Evolutionary conservation across 1,284 basidiomycete species (phyloP).

Genomic region (Marasmius fiardii): DNA sequence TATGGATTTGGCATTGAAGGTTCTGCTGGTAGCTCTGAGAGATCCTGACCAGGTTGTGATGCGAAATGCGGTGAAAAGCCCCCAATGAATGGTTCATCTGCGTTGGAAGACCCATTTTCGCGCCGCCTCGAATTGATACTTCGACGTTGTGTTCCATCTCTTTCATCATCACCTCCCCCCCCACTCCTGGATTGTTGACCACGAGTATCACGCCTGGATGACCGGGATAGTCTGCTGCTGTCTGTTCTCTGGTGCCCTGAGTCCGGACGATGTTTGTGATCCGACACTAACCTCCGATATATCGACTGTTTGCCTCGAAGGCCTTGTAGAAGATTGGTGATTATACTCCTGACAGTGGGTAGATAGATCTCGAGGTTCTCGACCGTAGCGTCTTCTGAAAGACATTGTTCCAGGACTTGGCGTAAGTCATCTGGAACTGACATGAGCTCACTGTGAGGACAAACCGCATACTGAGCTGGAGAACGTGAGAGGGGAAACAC

Average conservation of each 20-base stretch:
- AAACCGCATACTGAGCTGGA: slow-evolving; percentile 15
- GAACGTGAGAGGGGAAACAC: slow-evolving; percentile 6
- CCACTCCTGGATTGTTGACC: slow-evolving; percentile 38
- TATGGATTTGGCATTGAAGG: background rate
- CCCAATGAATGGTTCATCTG: slow-evolving; percentile 5
- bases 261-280: slow-evolving; percentile 50
- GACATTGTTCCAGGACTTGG: slow-evolving; percentile 82
- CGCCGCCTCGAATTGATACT: slow-evolving; percentile 10
- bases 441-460: slow-evolving; percentile 71
- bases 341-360: slow-evolving; percentile 89
- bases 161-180: slow-evolving; percentile 20
- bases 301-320: slow-evolving; percentile 88
- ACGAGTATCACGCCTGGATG: slow-evolving; percentile 42
- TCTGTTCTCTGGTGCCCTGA: slow-evolving; percentile 48
- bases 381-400: slow-evolving; percentile 86
- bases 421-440: slow-evolving; percentile 89
- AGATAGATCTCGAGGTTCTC: slow-evolving; percentile 89
- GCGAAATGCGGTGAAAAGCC: slow-evolving; percentile 12
- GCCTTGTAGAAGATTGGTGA: slow-evolving; percentile 89
- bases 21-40: background rate
- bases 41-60: slow-evolving; percentile 3
- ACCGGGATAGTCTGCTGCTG: slow-evolving; percentile 47
- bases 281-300: slow-evolving; percentile 66
- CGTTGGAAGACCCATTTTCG: slow-evolving; percentile 5
- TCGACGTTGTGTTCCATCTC: slow-evolving; percentile 5